A percentile compares a stretch with the other conserved stretches of the same genome.
Evolutionary conservation across 192 early-diverging fungal species (phyloP).

Genomic region (Gonapodya prolifera): DNA sequence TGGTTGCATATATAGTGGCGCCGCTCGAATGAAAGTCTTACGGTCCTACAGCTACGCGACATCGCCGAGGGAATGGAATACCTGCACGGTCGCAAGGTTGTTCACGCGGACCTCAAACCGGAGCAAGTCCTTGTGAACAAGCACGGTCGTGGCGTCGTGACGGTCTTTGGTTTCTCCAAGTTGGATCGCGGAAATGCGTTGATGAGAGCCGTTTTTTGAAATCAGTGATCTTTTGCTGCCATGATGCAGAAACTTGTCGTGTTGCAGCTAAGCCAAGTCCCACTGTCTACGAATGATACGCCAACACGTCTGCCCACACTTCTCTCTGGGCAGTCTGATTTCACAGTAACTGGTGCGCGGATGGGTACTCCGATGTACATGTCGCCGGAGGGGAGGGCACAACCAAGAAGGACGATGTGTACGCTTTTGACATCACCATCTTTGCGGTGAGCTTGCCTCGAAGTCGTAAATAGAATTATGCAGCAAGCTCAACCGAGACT

Average conservation of each 20-base stretch:
- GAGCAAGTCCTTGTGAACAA: neutral
- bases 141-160: neutral
- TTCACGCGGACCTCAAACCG: neutral
- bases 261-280: neutral
- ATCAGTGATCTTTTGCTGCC: neutral
- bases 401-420: neutral
- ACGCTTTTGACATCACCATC: neutral
- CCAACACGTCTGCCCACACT: neutral
- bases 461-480: neutral
- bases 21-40: neutral
- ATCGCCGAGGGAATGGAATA: constrained; percentile 2
- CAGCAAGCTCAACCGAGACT: neutral
- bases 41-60: neutral
- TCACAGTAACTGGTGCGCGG: neutral
- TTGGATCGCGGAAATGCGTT: neutral
- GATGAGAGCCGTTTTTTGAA: neutral
- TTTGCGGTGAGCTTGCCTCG: neutral
- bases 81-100: neutral
- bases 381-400: neutral
- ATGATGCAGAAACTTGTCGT: neutral
- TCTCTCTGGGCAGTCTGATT: neutral
- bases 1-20: neutral
- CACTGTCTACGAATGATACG: neutral
- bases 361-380: neutral
- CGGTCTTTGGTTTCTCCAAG: neutral